Conservation (phyloP, 1,284 basidiomycete genomes). For the Cutaneotrichosporon cutaneum region DNA sequence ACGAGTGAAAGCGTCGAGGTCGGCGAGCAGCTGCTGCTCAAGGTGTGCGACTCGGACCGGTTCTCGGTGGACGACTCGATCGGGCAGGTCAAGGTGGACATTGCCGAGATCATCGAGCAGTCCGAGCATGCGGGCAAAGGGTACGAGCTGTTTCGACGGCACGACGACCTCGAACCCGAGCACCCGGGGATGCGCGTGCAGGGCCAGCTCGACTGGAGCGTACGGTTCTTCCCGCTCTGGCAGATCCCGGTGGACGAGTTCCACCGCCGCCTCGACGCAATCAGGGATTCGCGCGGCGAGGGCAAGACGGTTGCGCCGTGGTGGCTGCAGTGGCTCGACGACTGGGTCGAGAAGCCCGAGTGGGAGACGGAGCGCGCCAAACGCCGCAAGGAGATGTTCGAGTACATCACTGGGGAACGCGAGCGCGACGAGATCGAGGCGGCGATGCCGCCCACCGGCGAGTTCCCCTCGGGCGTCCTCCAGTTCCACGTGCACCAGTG, state of each 20-base stretch:
- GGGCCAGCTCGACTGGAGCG: conserved; percentile 46
- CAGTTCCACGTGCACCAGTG: conserved; percentile 53
- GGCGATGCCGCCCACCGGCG: conserved; percentile 35
- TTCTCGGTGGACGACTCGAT: conserved; percentile 55
- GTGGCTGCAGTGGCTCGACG: conserved; percentile 40
- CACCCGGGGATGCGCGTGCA: conserved; percentile 40
- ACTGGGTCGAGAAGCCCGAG: conserved; percentile 31
- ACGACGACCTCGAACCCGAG: conserved; percentile 35
- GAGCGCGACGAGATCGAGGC: conserved; percentile 52
- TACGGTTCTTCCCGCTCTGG: conserved; percentile 50
- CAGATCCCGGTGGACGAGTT: conserved; percentile 41
- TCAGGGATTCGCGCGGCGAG: conserved; percentile 12
- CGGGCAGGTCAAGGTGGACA: conserved; percentile 52
- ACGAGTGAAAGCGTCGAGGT: conserved; percentile 44
- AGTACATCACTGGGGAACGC: conserved; percentile 49
- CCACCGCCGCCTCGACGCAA: conserved; percentile 21
- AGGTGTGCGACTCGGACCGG: conserved; percentile 53
- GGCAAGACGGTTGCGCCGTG: conserved; percentile 26
- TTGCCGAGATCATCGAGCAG: conserved; percentile 49
- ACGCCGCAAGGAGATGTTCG: conserved; percentile 44
- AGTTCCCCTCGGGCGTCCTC: conserved; percentile 44
- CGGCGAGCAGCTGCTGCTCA: conserved; percentile 47
- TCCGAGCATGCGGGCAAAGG: conserved; percentile 23
- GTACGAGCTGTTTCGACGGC: conserved; percentile 33
- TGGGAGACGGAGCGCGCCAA: conserved; percentile 46